phyloP scores from a whole-genome alignment of 192 early-diverging fungal species.

The Podochytrium sp. region DNA sequence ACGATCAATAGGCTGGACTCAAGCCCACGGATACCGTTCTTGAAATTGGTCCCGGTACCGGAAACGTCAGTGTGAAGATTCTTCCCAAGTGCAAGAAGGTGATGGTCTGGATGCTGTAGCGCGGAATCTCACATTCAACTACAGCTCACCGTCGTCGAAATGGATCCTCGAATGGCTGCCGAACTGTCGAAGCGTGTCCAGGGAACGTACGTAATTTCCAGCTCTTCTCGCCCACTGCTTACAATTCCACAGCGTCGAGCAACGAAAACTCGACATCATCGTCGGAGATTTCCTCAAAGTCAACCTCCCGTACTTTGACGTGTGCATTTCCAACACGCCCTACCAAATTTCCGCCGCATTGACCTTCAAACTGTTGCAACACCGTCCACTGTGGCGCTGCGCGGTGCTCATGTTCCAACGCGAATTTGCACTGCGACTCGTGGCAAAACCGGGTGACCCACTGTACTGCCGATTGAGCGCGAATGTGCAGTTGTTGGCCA shows the following conservation, averaged over 20 bases:
- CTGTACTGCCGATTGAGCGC: constrained; percentile 91
- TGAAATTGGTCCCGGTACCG: constrained; percentile 98
- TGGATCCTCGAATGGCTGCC: constrained; percentile 94
- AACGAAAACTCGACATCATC: constrained; percentile 87
- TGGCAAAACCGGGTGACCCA: constrained; percentile 91
- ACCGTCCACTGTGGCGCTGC: constrained; percentile 86
- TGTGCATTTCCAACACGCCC: constrained; percentile 97
- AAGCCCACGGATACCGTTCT: constrained; percentile 56
- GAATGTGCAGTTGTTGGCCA: constrained; percentile 91
- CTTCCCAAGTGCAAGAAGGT: constrained; percentile 92
- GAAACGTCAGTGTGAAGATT: constrained; percentile 95
- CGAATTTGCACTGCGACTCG: constrained; percentile 94
- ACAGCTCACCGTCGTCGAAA: constrained; percentile 82
- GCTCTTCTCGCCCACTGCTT: not conserved
- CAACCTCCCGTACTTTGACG: constrained; percentile 95
- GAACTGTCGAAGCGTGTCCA: constrained; percentile 97
- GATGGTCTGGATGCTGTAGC: no score
- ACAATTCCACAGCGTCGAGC: constrained; percentile 62
- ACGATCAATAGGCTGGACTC: constrained; percentile 32
- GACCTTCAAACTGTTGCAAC: constrained; percentile 92
- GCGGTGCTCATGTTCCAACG: constrained; percentile 99
- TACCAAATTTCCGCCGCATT: constrained; percentile 97
- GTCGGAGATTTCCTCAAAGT: constrained; percentile 98
- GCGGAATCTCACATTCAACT: no score
- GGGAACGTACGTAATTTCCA: constrained; percentile 74